Evolutionary conservation across 495 filamentous ascomycete species (phyloP).

Genomic region (Penicillium simplicissimum): DNA sequence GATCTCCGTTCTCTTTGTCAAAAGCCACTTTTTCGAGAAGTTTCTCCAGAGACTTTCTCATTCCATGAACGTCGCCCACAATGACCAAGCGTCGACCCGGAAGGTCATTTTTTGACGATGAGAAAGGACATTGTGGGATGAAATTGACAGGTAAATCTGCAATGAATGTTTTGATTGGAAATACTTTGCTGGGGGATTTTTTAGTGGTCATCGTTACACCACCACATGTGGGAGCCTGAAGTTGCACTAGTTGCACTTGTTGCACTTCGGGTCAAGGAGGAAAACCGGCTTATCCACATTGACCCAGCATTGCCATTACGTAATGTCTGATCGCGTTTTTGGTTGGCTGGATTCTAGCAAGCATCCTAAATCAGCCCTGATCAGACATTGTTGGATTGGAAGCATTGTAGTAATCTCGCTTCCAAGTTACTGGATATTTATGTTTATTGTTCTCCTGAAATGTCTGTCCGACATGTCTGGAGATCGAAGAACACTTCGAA

Average conservation of each 20-base stretch:
- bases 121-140: conserved; percentile 8
- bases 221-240: no score
- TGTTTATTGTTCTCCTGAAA: no score
- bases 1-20: conserved; percentile 17
- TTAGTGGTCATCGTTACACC: not conserved
- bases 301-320: not conserved
- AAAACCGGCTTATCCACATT: no score
- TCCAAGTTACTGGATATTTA: no score
- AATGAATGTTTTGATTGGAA: conserved; percentile 24
- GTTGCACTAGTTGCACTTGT: no score
- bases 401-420: no score
- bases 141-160: conserved; percentile 21
- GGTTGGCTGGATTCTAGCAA: not conserved
- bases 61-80: conserved; percentile 27
- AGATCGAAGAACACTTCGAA: no score
- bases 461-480: no score
- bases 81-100: conserved; percentile 20
- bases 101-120: conserved; percentile 10
- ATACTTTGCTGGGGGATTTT: conserved; percentile 17
- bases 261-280: no score
- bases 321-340: not conserved
- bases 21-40: conserved; percentile 22
- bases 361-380: no score
- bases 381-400: no score
- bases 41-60: conserved; percentile 25